Percentiles rank a stretch among this genome's conserved stretches.
These are phyloP conservation scores for Nepenthes mirabilis DNA, from an alignment of 148 eudicot species.

Conservation along the genomic window DNA sequence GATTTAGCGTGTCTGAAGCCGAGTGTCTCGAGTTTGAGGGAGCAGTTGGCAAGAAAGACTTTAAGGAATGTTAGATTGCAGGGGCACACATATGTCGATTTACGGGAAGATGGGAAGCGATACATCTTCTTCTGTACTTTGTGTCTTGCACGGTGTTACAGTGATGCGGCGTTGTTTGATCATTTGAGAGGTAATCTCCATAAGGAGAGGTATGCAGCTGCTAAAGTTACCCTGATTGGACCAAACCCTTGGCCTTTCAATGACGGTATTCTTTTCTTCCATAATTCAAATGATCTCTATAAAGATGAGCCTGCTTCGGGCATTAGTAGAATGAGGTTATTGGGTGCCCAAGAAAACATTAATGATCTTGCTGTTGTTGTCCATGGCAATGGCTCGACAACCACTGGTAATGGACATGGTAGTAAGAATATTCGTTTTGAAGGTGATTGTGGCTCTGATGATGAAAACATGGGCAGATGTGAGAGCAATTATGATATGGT, in stretches of 20 bases:
- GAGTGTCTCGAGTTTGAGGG: conserved; percentile 35
- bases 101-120: conserved; percentile 75
- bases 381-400: conserved; percentile 9
- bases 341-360: conserved; percentile 12
- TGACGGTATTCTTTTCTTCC: conserved; percentile 81
- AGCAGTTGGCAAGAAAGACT: conserved; percentile 50
- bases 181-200: conserved; percentile 80
- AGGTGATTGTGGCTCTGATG: conserved; percentile 9
- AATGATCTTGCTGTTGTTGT: conserved; percentile 45
- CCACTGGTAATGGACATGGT: conserved; percentile 6
- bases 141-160: conserved; percentile 75
- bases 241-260: conserved; percentile 83
- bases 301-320: conserved; percentile 10
- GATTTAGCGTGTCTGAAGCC: conserved; percentile 54
- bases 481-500: conserved; percentile 22
- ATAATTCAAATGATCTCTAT: conserved; percentile 20
- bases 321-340: conserved; percentile 7
- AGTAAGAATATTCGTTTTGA: conserved; percentile 9
- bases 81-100: conserved; percentile 83
- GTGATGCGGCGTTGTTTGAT: conserved; percentile 46
- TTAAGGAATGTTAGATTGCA: conserved; percentile 45
- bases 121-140: conserved; percentile 66
- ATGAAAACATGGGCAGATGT: conserved; percentile 7
- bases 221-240: conserved; percentile 60
- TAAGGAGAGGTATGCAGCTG: conserved; percentile 36